Evolutionary conservation across 2,329 filamentous ascomycete genomes (phyloP), one percentile per base, ranked within the genome.

Genomic region (Didymella segeticola): DNA sequence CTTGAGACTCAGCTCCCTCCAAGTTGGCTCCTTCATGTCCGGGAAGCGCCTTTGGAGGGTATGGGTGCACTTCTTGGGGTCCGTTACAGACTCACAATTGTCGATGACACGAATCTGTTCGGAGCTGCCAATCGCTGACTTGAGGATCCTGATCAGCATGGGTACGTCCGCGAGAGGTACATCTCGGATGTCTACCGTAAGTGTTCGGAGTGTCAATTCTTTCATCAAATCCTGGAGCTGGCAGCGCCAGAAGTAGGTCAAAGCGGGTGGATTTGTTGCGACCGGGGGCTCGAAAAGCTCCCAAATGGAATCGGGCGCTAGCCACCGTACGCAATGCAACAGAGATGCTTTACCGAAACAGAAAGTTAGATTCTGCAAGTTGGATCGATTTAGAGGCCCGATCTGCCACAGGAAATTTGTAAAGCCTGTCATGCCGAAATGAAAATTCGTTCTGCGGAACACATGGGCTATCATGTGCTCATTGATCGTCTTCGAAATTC

Each of bases 161-260:
- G 62, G 57, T 6, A 73, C 19, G 34, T 71, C 63, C 0, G 31
- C 20, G 5, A 23, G 15, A 3, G 58, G 60, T 2, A 71, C 57
- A 4, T 56, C 48, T 15, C 50, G 37, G 7, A 70, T 52, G 25
- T 72, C 64, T 23, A 73, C 51, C 1, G 57, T 66, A 3, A 73
- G 57, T 0, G 58, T 61, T 29, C 45, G 31, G 0, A 73, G 56
- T 27, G 66, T 51, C 11, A 73, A 42, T 15, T 71, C 68, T 11
- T 56, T 53, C 11, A 58, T 59, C 3, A 71, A 53, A 23, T 70
- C 66, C 9, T 62, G 64, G 12, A 73, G 58, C 37, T 73, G 69
- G 23, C 66, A 69, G 23, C 70, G 64, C 70, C 70, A 73, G 25
- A 71, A 64, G 27, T 65, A 64, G 15, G 64, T 64, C 20, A 72